Evolutionary conservation across 257 asterid genomes (phyloP).

Genomic region (Thymus mandschuricus): DNA sequence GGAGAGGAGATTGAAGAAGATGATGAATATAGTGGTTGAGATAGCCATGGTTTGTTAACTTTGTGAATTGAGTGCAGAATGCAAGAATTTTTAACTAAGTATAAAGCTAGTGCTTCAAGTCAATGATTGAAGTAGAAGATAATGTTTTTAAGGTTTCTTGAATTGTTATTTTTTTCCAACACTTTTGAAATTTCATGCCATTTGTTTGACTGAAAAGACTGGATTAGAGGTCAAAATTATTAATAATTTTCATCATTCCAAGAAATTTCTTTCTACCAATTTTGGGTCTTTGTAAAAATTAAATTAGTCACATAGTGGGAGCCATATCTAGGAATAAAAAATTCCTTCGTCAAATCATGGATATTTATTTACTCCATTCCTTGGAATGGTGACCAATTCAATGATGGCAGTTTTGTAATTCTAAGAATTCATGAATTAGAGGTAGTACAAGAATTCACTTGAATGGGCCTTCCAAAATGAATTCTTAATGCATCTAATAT

Average conservation of each 20-base stretch:
- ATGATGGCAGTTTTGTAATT: background rate
- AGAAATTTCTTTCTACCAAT: background rate
- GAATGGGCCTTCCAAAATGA: too few species aligned
- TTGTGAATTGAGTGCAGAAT: constrained; percentile 3
- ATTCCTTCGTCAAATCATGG: background rate
- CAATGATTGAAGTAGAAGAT: background rate
- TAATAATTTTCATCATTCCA: constrained; percentile 8
- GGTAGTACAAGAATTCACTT: too few species aligned
- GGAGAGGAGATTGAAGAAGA: constrained; percentile 18
- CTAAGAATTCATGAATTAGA: too few species aligned
- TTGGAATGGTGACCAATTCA: background rate
- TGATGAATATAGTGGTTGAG: background rate
- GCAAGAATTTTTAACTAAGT: background rate
- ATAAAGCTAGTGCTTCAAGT: too few species aligned
- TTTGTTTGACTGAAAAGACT: background rate
- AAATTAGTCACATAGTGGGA: constrained; percentile 9
- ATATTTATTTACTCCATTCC: background rate
- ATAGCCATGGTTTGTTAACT: constrained; percentile 18
- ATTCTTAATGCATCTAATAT: too few species aligned
- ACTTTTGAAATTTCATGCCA: background rate
- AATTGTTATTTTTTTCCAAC: background rate
- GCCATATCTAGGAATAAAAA: background rate
- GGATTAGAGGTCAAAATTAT: background rate
- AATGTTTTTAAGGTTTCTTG: background rate
- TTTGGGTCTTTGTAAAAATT: constrained; percentile 13